Conservation (phyloP, 805 yeast genomes). For the Naumovozyma dairenensis region DNA sequence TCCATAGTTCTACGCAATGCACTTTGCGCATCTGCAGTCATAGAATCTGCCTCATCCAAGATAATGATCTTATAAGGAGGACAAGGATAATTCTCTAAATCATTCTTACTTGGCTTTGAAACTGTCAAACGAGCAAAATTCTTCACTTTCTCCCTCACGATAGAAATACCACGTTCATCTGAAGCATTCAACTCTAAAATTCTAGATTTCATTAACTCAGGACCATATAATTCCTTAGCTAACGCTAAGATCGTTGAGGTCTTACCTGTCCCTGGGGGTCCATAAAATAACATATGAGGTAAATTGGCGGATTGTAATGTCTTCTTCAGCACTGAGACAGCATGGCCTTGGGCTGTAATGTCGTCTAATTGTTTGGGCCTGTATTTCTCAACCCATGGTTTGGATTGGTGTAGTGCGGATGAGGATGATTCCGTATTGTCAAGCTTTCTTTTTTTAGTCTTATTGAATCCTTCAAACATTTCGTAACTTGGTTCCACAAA, state of each 20-base stretch:
- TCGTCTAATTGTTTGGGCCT: slow-evolving; percentile 85
- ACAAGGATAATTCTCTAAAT: slow-evolving; percentile 71
- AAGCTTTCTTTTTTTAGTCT: slow-evolving; percentile 24
- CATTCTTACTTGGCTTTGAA: slow-evolving; percentile 66
- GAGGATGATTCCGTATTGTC: slow-evolving; percentile 9
- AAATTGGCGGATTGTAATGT: slow-evolving; percentile 72
- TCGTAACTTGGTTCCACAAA: too few relatives aligned
- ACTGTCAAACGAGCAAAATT: slow-evolving; percentile 79
- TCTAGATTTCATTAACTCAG: slow-evolving; percentile 53
- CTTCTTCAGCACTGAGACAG: slow-evolving; percentile 71
- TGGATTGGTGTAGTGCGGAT: slow-evolving; percentile 28
- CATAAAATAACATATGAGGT: slow-evolving; percentile 88
- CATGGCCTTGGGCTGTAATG: slow-evolving; percentile 84
- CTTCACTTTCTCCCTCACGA: slow-evolving; percentile 77
- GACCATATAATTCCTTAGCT: slow-evolving; percentile 73
- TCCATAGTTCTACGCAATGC: slow-evolving; percentile 94
- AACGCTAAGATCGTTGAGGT: slow-evolving; percentile 81
- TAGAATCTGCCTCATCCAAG: slow-evolving; percentile 92
- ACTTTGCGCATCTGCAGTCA: slow-evolving; percentile 94
- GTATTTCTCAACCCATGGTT: slow-evolving; percentile 91
- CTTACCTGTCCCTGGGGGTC: slow-evolving; percentile 92
- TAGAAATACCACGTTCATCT: slow-evolving; percentile 83
- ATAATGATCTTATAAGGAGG: slow-evolving; percentile 94
- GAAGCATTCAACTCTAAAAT: slow-evolving; percentile 82
- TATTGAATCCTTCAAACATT: slow-evolving; percentile 19